Conservation (phyloP, 768 basidiomycete species). For the Lentinula raphanica region DNA sequence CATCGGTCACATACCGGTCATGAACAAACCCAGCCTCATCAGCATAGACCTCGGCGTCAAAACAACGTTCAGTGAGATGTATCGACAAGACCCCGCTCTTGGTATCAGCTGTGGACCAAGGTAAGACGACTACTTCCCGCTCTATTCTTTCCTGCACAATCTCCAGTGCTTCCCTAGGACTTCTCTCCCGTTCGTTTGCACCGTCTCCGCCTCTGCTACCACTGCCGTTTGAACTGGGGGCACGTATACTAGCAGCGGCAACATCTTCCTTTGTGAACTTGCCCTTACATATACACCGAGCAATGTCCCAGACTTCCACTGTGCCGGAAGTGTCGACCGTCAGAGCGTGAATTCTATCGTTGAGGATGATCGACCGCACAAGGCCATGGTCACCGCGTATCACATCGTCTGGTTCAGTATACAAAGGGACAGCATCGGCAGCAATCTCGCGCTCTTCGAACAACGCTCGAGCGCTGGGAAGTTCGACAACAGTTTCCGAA, state of each 20-base stretch:
- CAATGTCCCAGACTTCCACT: constrained; percentile 91
- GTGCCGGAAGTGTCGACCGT: constrained; percentile 87
- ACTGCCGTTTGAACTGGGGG: constrained; percentile 35
- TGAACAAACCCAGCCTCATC: constrained; percentile 77
- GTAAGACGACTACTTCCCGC: constrained; percentile 79
- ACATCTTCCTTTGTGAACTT: constrained; percentile 64
- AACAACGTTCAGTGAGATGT: constrained; percentile 82
- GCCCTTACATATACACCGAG: constrained; percentile 72
- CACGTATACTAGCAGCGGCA: constrained; percentile 44
- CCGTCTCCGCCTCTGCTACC: constrained; percentile 22
- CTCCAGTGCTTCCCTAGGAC: constrained; percentile 82
- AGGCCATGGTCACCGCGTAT: constrained; percentile 78
- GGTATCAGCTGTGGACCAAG: constrained; percentile 89
- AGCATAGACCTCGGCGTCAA: constrained; percentile 93
- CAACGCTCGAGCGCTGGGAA: constrained; percentile 36
- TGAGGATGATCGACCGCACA: constrained; percentile 75
- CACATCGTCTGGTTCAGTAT: constrained; percentile 55
- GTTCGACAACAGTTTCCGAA: constrained; percentile 32
- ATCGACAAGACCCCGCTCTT: constrained; percentile 84
- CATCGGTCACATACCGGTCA: constrained; percentile 64
- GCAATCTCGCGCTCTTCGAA: constrained; percentile 78
- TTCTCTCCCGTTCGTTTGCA: constrained; percentile 40
- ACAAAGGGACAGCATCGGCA: constrained; percentile 62
- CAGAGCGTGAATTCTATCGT: constrained; percentile 85
- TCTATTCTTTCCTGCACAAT: constrained; percentile 88